phyloP scores from a whole-genome alignment of 768 basidiomycete genomes.

The Termitomyces sp. region DNA sequence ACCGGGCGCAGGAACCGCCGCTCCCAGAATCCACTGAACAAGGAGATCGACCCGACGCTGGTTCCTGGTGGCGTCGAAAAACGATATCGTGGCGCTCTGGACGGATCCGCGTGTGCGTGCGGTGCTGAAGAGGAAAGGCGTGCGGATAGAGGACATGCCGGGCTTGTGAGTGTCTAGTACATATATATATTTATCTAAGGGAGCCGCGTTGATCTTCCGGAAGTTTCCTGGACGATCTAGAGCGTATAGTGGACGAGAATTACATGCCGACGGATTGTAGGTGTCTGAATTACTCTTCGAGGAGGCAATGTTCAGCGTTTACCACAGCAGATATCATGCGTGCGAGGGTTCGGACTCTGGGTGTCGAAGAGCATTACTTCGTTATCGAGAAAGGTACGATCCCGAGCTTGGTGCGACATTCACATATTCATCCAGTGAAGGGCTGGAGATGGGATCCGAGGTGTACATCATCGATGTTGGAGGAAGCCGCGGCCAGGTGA shows the following conservation, averaged over 20 bases:
- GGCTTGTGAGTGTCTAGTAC: slow-evolving; percentile 55
- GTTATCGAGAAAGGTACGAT: slow-evolving; percentile 49
- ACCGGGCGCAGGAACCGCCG: slow-evolving; percentile 3
- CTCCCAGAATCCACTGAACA: slow-evolving; percentile 21
- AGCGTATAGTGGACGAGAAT: slow-evolving; percentile 47
- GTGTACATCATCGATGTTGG: slow-evolving; percentile 73
- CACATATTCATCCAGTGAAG: slow-evolving; percentile 10
- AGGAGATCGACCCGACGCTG: slow-evolving; percentile 43
- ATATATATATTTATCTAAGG: background rate
- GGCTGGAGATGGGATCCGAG: slow-evolving; percentile 42
- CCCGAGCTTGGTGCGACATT: background rate
- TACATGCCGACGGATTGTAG: slow-evolving; percentile 67
- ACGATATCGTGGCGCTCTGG: slow-evolving; percentile 65
- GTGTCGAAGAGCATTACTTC: slow-evolving; percentile 71
- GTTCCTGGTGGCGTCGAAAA: slow-evolving; percentile 48
- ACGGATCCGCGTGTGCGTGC: slow-evolving; percentile 48
- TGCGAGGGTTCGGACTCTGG: slow-evolving; percentile 68
- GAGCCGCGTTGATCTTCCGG: background rate
- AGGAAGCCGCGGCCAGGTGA: slow-evolving; percentile 45
- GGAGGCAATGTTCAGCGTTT: background rate
- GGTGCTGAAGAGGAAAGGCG: slow-evolving; percentile 45
- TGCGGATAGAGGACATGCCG: slow-evolving; percentile 56
- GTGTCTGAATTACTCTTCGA: slow-evolving; percentile 13
- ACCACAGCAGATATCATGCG: slow-evolving; percentile 64
- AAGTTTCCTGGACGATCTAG: slow-evolving; percentile 72